phyloP scores from a whole-genome alignment of 1,139 yeast species.

The Pichia sp. region DNA sequence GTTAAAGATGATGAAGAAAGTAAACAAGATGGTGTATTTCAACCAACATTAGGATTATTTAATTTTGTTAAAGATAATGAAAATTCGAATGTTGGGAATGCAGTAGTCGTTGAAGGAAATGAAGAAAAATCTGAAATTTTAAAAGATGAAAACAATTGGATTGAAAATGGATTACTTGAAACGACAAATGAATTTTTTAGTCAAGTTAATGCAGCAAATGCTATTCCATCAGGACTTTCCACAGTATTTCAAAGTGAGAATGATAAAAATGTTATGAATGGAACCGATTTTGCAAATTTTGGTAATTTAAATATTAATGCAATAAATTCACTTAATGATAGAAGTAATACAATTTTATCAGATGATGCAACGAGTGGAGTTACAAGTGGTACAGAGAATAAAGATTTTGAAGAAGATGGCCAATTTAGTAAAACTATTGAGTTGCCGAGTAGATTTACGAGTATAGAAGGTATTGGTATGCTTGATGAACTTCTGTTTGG shows the following conservation, averaged over 20 bases:
- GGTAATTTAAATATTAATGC: too few species aligned
- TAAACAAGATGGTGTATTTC: slow-evolving; percentile 5
- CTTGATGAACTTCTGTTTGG: slow-evolving; percentile 15
- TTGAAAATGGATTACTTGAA: slow-evolving; percentile 5
- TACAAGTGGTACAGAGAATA: slow-evolving; percentile 3
- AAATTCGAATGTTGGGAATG: background rate
- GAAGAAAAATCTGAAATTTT: too few species aligned
- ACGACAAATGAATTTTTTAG: slow-evolving; percentile 19
- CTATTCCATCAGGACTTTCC: slow-evolving; percentile 30
- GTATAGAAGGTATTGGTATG: slow-evolving; percentile 12
- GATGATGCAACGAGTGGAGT: slow-evolving; percentile 1
- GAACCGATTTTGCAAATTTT: too few species aligned
- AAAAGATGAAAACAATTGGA: background rate
- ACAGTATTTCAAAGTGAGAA: slow-evolving; percentile 26
- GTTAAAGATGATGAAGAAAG: background rate
- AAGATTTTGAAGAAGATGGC: background rate
- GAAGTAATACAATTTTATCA: background rate
- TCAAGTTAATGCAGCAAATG: slow-evolving; percentile 13
- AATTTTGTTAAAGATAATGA: slow-evolving; percentile 3
- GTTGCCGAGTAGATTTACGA: slow-evolving; percentile 8
- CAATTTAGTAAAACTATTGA: slow-evolving; percentile 1
- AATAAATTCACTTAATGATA: too few species aligned
- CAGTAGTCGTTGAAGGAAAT: background rate
- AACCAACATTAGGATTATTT: slow-evolving; percentile 10
- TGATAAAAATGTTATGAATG: slow-evolving; percentile 15